Conservation (phyloP, 208 protist genomes). For the Acanthamoeba castellanii region DNA sequence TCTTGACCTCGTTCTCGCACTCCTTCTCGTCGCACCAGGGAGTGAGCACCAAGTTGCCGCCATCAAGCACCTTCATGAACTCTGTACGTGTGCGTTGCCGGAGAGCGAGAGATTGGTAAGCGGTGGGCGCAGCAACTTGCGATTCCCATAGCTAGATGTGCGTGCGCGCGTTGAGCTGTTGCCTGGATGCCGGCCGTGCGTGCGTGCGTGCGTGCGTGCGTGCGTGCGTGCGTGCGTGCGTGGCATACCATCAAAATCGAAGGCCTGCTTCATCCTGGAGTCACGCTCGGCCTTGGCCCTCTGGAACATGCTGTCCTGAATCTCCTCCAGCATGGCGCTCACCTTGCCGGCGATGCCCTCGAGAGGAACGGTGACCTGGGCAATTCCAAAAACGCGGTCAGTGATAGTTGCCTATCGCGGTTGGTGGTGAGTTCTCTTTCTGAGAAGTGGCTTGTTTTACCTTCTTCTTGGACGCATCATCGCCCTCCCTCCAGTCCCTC, state of each 20-base stretch:
- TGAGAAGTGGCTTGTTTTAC: background rate
- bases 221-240: background rate
- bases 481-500: constrained; percentile 79
- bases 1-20: constrained; percentile 97
- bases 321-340: constrained; percentile 91
- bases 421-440: no score
- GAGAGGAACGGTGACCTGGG: constrained; percentile 61
- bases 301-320: constrained; percentile 93
- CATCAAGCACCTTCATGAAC: constrained; percentile 94
- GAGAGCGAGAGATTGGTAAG: constrained; percentile 82
- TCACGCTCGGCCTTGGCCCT: constrained; percentile 87
- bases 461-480: constrained; percentile 31
- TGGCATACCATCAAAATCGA: background rate
- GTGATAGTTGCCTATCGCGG: background rate
- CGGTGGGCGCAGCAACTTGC: background rate
- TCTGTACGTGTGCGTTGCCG: constrained; percentile 86
- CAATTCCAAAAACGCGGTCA: background rate
- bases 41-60: constrained; percentile 92
- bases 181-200: background rate
- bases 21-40: constrained; percentile 94
- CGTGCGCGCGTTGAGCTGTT: background rate
- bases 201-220: background rate
- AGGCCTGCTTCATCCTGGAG: constrained; percentile 42
- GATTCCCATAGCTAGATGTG: background rate
- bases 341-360: constrained; percentile 73